A percentile compares a stretch with the other conserved stretches of the same genome.
These are phyloP conservation scores for Lactarius psammicola DNA, from an alignment of 768 basidiomycete genomes.

Conservation along the genomic window DNA sequence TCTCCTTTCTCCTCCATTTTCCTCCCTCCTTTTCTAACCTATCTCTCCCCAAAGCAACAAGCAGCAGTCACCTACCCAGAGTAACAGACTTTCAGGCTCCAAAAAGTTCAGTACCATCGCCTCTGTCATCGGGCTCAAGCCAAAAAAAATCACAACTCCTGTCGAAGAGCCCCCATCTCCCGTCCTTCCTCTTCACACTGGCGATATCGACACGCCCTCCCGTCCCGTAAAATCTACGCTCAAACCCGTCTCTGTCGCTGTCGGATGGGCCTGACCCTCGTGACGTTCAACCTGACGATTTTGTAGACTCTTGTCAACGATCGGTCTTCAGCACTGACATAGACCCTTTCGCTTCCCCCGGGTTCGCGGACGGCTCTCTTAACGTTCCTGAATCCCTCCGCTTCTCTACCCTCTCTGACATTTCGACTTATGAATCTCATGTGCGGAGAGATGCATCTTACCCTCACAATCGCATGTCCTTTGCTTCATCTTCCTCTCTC, in stretches of 20 bases:
- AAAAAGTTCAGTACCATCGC: slow-evolving; percentile 57
- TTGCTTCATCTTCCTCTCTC: slow-evolving; percentile 57
- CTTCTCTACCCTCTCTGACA: slow-evolving; percentile 53
- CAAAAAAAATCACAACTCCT: slow-evolving; percentile 56
- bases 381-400: slow-evolving; percentile 43
- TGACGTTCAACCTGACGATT: slow-evolving; percentile 50
- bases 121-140: slow-evolving; percentile 60
- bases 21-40: neutral
- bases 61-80: slow-evolving; percentile 3
- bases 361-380: slow-evolving; percentile 42
- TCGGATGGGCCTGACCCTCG: slow-evolving; percentile 54
- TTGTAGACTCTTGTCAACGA: slow-evolving; percentile 36
- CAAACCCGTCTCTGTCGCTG: slow-evolving; percentile 57
- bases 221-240: slow-evolving; percentile 40
- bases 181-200: slow-evolving; percentile 28
- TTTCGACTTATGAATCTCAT: slow-evolving; percentile 47
- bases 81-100: slow-evolving; percentile 18
- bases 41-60: slow-evolving; percentile 4
- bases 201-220: slow-evolving; percentile 29
- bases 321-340: slow-evolving; percentile 62
- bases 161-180: slow-evolving; percentile 49
- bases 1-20: neutral
- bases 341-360: slow-evolving; percentile 61
- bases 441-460: slow-evolving; percentile 41
- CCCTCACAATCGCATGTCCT: slow-evolving; percentile 49